phyloP scores from a whole-genome alignment of 1,284 basidiomycete species.

The Stygiomarasmius scandens region DNA sequence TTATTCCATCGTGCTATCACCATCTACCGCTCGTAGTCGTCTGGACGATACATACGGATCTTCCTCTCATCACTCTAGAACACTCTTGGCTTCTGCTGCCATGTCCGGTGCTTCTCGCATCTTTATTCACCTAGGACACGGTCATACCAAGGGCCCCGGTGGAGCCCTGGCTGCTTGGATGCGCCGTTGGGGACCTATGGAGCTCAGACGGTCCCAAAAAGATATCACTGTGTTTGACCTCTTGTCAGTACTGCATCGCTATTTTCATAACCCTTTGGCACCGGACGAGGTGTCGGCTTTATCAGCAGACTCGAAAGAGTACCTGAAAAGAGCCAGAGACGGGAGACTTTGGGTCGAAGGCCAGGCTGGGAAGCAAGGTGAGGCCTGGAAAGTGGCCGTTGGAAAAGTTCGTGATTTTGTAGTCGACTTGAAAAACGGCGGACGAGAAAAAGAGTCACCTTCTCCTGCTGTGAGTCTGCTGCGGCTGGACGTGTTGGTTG shows the following conservation, averaged over 20 bases:
- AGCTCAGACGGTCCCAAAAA: background rate
- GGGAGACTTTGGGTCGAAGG: background rate
- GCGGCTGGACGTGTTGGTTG: background rate
- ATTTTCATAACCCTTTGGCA: background rate
- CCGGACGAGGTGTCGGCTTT: background rate
- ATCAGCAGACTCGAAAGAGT: background rate
- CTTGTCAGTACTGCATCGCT: background rate
- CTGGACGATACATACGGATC: background rate
- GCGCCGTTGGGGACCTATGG: background rate
- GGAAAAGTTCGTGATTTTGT: background rate
- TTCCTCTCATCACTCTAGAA: background rate
- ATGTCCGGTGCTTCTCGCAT: background rate
- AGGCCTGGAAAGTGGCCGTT: background rate
- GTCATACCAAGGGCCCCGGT: background rate
- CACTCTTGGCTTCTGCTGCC: background rate
- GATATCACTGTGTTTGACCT: background rate
- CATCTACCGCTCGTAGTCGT: background rate
- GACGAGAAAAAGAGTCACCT: background rate
- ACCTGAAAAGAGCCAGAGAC: background rate
- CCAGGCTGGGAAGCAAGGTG: background rate
- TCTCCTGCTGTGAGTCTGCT: background rate
- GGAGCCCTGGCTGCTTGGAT: background rate
- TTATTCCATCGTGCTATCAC: background rate
- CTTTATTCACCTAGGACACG: background rate
- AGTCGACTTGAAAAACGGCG: background rate